A percentile compares a stretch with the other conserved stretches of the same genome.
Evolutionary conservation across 1,139 yeast species (phyloP).

Genomic region (Wickerhamomyces sp.): DNA sequence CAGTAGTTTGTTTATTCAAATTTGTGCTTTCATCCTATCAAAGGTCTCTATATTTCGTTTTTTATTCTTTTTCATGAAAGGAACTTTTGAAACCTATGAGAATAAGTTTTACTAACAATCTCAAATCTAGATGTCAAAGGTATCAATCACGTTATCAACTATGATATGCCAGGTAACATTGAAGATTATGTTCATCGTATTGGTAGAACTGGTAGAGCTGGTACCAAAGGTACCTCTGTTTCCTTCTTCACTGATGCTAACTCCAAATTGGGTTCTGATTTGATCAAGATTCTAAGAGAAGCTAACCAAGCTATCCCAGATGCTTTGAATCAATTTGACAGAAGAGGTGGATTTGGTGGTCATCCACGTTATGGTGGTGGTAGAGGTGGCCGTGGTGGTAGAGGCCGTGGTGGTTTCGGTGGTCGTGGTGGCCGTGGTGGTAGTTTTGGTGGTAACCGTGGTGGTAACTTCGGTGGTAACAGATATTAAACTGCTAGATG

Average conservation of each 20-base stretch:
- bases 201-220: conserved; percentile 94
- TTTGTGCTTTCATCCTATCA: background rate
- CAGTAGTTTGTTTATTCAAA: background rate
- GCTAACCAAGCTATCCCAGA: conserved; percentile 87
- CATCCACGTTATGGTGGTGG: conserved; percentile 48
- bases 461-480: conserved; percentile 25
- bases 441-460: conserved; percentile 4
- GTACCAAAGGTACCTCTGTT: conserved; percentile 90
- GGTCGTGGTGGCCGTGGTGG: conserved; percentile 26
- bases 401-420: conserved; percentile 41
- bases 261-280: conserved; percentile 84
- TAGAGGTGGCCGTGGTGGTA: conserved; percentile 45
- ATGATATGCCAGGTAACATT: conserved; percentile 95
- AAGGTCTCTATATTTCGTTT: background rate
- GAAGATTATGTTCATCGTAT: conserved; percentile 82
- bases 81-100: background rate
- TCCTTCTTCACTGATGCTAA: conserved; percentile 90
- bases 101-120: conserved; percentile 27
- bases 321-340: conserved; percentile 43
- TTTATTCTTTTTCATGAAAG: background rate
- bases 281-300: conserved; percentile 87
- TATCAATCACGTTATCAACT: conserved; percentile 87
- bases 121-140: conserved; percentile 83
- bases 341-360: conserved; percentile 50
- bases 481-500: conserved; percentile 7